Conservation (phyloP, 257 asterid species). For the Verbena officinalis region DNA sequence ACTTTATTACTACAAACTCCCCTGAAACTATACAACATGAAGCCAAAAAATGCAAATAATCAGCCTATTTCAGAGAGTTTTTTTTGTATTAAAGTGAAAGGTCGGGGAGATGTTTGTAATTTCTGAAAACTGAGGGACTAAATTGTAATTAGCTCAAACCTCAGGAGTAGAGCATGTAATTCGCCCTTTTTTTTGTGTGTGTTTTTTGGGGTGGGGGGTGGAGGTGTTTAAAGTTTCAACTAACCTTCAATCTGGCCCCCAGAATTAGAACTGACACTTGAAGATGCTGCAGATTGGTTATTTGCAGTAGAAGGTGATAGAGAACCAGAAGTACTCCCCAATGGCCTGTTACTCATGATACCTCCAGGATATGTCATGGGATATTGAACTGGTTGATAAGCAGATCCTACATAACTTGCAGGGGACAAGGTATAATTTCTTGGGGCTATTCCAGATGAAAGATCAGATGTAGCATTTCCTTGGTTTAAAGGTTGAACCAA, state of each 20-base stretch:
- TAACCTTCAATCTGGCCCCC: constrained; percentile 91
- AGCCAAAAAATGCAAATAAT: too few species aligned
- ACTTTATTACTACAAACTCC: too few species aligned
- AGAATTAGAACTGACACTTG: constrained; percentile 72
- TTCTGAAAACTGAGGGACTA: too few species aligned
- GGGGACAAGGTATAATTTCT: constrained; percentile 70
- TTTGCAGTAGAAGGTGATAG: constrained; percentile 56
- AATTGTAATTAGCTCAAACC: too few species aligned
- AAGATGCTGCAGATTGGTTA: constrained; percentile 82
- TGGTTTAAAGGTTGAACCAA: constrained; percentile 67
- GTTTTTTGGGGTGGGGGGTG: too few species aligned
- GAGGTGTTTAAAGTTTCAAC: constrained; percentile 26
- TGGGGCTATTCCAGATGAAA: constrained; percentile 67
- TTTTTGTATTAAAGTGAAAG: too few species aligned
- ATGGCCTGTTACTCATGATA: constrained; percentile 49
- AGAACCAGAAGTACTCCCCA: constrained; percentile 57
- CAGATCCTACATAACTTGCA: constrained; percentile 60
- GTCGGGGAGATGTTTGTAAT: too few species aligned
- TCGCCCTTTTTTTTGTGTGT: too few species aligned
- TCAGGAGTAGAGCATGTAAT: too few species aligned
- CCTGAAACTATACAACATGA: too few species aligned
- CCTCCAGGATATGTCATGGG: constrained; percentile 73
- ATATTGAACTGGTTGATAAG: constrained; percentile 69
- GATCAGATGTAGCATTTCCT: constrained; percentile 62
- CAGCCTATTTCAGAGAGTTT: too few species aligned